phyloP scores from a whole-genome alignment of 2,329 filamentous ascomycete genomes.

The Pyrenochaeta sp. region DNA sequence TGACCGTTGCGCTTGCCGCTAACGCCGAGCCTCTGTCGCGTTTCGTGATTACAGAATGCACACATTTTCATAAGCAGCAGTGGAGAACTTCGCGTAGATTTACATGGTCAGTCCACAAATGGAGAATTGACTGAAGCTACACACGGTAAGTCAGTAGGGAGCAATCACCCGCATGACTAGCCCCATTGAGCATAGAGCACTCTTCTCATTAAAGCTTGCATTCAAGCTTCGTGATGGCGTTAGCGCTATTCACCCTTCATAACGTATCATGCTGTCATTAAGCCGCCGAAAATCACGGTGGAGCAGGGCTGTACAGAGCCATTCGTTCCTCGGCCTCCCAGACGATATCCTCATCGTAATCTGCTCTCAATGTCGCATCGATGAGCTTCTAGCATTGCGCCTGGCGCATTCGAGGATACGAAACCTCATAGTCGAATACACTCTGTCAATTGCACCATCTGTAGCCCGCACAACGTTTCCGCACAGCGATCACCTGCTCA shows the following conservation, averaged over 20 bases:
- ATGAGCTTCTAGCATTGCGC: constrained; percentile 35
- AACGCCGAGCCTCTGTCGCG: background rate
- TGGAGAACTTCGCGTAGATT: background rate
- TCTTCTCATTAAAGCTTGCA: background rate
- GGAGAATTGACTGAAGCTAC: background rate
- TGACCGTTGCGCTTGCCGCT: background rate
- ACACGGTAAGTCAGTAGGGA: too few relatives aligned
- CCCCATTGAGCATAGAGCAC: background rate
- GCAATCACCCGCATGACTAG: background rate
- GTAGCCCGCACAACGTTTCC: constrained; percentile 41
- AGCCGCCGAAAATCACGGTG: constrained; percentile 1
- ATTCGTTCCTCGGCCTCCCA: constrained; percentile 29
- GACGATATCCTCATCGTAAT: constrained; percentile 45
- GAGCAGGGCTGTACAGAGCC: background rate
- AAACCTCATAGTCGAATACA: constrained; percentile 35
- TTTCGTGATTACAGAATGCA: background rate
- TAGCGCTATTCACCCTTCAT: background rate
- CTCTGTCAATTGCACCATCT: constrained; percentile 36
- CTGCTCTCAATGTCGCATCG: constrained; percentile 36
- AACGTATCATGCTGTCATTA: constrained; percentile 3
- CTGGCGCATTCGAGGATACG: constrained; percentile 28
- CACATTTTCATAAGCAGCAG: background rate
- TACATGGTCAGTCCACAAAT: background rate
- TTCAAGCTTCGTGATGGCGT: background rate
- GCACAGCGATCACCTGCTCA: constrained; percentile 24